phyloP scores from a whole-genome alignment of 176 grass and related monocot species.

The Hordeum marinum region DNA sequence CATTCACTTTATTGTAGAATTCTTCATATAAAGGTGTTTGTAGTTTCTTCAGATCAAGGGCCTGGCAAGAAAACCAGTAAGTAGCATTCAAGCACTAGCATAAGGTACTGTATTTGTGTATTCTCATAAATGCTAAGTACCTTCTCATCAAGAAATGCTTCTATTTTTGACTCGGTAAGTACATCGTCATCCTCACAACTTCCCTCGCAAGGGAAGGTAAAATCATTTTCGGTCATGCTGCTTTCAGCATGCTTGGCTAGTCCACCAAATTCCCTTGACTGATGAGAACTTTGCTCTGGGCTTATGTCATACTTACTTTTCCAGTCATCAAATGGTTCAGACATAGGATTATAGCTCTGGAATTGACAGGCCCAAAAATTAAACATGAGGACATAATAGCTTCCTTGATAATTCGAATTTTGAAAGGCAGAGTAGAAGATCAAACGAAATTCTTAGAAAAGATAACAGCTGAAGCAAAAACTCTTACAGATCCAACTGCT shows the following conservation, averaged over 20 bases:
- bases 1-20: conserved; percentile 82
- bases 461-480: conserved; percentile 23
- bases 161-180: conserved; percentile 90
- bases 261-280: conserved; percentile 44
- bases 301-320: conserved; percentile 60
- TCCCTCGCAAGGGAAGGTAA: conserved; percentile 59
- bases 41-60: conserved; percentile 96
- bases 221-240: conserved; percentile 48
- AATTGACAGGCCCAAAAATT: conserved; percentile 10
- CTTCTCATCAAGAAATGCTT: conserved; percentile 94
- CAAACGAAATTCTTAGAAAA: conserved; percentile 28
- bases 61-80: conserved; percentile 39
- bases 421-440: conserved; percentile 13
- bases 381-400: conserved; percentile 9
- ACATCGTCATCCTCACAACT: conserved; percentile 78
- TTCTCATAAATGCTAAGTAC: conserved; percentile 37
- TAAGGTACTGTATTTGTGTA: conserved; percentile 5
- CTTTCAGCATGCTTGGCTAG: conserved; percentile 40
- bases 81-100: conserved; percentile 17
- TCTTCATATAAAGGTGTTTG: conserved; percentile 96
- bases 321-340: conserved; percentile 81
- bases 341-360: conserved; percentile 91
- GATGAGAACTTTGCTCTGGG: conserved; percentile 35
- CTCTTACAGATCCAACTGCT: conserved; percentile 72
- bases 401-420: background rate